Evolutionary conservation across 2,329 filamentous ascomycete species (phyloP).

Genomic region (Exserohilum turcica): DNA sequence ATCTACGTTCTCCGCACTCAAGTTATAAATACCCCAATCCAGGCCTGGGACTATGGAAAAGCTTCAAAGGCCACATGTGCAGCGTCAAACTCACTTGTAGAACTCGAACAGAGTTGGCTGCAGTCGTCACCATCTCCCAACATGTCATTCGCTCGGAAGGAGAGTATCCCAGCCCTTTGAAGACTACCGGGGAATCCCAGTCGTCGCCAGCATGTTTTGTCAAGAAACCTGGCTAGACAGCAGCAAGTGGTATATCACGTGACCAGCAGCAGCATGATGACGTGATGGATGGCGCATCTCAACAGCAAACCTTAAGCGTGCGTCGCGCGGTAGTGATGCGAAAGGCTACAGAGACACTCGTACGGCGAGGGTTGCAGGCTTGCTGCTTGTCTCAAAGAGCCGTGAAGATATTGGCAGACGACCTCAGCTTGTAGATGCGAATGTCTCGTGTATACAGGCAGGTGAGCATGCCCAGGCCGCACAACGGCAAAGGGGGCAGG

Average conservation of each 20-base stretch:
- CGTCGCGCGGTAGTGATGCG: background rate
- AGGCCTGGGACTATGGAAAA: too few relatives aligned
- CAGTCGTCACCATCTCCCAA: too few relatives aligned
- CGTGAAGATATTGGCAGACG: conserved; percentile 9
- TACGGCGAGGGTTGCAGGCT: background rate
- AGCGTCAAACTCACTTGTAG: too few relatives aligned
- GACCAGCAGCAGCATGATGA: conserved; percentile 13
- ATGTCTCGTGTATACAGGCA: conserved; percentile 28
- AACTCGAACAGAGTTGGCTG: too few relatives aligned
- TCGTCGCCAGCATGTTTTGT: background rate
- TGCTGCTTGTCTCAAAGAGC: conserved; percentile 10
- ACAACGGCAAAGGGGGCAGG: conserved; percentile 30
- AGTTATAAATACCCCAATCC: too few relatives aligned
- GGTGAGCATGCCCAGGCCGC: conserved; percentile 30
- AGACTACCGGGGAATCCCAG: background rate
- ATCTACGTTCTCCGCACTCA: too few relatives aligned
- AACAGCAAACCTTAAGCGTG: conserved; percentile 3
- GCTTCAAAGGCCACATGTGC: too few relatives aligned
- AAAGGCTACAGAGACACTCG: background rate
- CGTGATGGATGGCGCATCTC: conserved; percentile 15
- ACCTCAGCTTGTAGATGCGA: conserved; percentile 13
- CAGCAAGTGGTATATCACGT: conserved; percentile 2
- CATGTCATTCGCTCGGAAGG: too few relatives aligned
- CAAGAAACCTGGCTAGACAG: background rate
- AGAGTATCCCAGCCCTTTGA: background rate